Evolutionary conservation across 2,329 filamentous ascomycete genomes (phyloP).

Genomic region (Exophiala dermatitidis): DNA sequence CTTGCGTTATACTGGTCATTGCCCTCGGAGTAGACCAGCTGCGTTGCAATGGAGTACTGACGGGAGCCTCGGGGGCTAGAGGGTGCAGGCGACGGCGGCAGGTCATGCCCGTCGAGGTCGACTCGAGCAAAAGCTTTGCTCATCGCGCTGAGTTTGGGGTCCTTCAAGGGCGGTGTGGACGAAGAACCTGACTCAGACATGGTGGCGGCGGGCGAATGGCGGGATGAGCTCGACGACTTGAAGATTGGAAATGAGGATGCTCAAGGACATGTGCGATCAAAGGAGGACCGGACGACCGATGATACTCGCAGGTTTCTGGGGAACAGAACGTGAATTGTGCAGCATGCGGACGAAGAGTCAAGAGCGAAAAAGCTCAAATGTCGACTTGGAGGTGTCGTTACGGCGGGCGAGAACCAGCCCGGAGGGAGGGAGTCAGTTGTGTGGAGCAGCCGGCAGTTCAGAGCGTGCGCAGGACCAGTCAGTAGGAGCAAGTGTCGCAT

Average conservation of each 20-base stretch:
- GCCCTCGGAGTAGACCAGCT: constrained; percentile 91
- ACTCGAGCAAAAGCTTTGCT: constrained; percentile 54
- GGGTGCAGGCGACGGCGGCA: constrained; percentile 86
- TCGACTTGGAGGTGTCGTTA: too few species aligned
- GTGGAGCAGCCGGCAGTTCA: too few species aligned
- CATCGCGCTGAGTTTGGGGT: constrained; percentile 30
- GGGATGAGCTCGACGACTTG: constrained; percentile 28
- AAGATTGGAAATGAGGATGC: constrained; percentile 25
- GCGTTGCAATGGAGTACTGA: constrained; percentile 89
- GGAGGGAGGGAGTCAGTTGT: too few species aligned
- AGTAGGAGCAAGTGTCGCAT: too few species aligned
- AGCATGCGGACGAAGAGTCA: neutral
- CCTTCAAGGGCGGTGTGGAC: constrained; percentile 26
- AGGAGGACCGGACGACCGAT: neutral
- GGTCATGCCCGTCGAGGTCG: constrained; percentile 73
- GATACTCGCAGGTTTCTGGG: neutral
- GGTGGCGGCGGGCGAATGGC: constrained; percentile 16
- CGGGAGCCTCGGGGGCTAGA: constrained; percentile 81
- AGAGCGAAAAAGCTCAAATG: neutral
- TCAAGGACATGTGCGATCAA: constrained; percentile 26
- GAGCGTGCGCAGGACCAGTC: too few species aligned
- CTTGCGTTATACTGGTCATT: constrained; percentile 96
- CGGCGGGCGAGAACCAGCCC: too few species aligned
- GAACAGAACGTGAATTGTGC: neutral
- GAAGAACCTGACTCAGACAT: constrained; percentile 28